Percentiles rank a stretch among this genome's conserved stretches.
phyloP scores from a whole-genome alignment of 2,329 filamentous ascomycete genomes.

The Tetracladium maxilliforme region DNA sequence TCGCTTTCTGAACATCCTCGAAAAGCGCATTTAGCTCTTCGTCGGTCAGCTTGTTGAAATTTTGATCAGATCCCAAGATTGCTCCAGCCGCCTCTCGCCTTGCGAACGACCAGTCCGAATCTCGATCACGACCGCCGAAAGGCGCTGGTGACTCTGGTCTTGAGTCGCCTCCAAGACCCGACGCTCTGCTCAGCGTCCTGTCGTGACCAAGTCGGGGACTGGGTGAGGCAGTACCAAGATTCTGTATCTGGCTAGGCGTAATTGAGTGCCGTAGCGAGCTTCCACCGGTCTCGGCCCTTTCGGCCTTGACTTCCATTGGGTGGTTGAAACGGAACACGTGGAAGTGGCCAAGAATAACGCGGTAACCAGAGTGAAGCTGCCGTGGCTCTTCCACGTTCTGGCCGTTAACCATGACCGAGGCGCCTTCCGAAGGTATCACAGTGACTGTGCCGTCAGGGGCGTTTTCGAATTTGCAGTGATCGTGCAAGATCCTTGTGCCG shows the following conservation, averaged over 20 bases:
- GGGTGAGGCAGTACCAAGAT: conserved; percentile 48
- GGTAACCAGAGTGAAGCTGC: conserved; percentile 78
- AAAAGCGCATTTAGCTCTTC: conserved; percentile 89
- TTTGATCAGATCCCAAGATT: conserved; percentile 80
- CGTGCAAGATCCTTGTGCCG: conserved; percentile 78
- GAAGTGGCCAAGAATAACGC: conserved; percentile 93
- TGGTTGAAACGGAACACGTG: conserved; percentile 99
- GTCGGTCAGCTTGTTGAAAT: conserved; percentile 77
- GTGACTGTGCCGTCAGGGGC: conserved; percentile 88
- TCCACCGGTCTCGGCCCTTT: conserved; percentile 43
- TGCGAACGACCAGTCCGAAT: conserved; percentile 91
- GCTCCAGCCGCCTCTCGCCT: conserved; percentile 85
- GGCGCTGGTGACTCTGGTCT: conserved; percentile 69
- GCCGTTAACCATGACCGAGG: conserved; percentile 96
- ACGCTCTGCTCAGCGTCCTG: conserved; percentile 61
- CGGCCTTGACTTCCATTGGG: conserved; percentile 85
- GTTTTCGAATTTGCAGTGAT: conserved; percentile 93
- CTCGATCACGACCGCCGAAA: conserved; percentile 47
- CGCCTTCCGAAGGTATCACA: conserved; percentile 75
- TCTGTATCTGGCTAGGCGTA: conserved; percentile 40
- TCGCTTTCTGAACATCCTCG: conserved; percentile 80
- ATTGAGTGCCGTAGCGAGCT: conserved; percentile 48
- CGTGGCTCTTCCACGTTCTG: conserved; percentile 76
- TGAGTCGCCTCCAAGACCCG: too few species aligned
- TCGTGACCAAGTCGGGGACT: conserved; percentile 55